Evolutionary conservation across 2,329 filamentous ascomycete genomes (phyloP).

Genomic region (Alternaria rosae): DNA sequence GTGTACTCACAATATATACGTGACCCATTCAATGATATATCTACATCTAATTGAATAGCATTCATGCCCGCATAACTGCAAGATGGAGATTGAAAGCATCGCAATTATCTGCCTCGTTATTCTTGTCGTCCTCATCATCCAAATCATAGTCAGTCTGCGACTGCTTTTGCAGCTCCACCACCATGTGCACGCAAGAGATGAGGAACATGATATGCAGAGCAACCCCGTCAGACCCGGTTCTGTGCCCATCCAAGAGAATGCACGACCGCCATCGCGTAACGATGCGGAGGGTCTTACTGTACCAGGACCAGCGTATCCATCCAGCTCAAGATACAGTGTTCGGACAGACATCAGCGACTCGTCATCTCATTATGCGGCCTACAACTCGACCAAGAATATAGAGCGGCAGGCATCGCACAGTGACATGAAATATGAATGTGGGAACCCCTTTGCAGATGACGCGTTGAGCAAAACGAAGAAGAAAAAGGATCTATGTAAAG

Average conservation of each 20-base stretch:
- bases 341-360: not conserved
- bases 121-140: constrained; percentile 2
- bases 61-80: too few relatives aligned
- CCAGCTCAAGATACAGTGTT: not conserved
- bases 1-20: not conserved
- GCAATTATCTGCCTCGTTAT: not conserved
- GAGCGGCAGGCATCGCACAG: not conserved
- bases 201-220: too few relatives aligned
- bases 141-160: not conserved
- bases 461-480: not conserved
- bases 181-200: not conserved
- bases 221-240: too few relatives aligned
- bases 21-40: not conserved
- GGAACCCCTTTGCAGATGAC: not conserved
- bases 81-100: constrained; percentile 5
- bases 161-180: not conserved
- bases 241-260: too few relatives aligned
- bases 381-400: too few relatives aligned
- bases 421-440: not conserved
- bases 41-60: too few relatives aligned
- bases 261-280: not conserved
- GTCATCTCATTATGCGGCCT: too few relatives aligned
- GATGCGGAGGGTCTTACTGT: not conserved
- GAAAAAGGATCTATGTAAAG: not conserved
- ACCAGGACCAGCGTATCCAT: not conserved